These are phyloP conservation scores for Neurospora sp. DNA, from an alignment of 495 filamentous ascomycete species.

Conservation along the genomic window DNA sequence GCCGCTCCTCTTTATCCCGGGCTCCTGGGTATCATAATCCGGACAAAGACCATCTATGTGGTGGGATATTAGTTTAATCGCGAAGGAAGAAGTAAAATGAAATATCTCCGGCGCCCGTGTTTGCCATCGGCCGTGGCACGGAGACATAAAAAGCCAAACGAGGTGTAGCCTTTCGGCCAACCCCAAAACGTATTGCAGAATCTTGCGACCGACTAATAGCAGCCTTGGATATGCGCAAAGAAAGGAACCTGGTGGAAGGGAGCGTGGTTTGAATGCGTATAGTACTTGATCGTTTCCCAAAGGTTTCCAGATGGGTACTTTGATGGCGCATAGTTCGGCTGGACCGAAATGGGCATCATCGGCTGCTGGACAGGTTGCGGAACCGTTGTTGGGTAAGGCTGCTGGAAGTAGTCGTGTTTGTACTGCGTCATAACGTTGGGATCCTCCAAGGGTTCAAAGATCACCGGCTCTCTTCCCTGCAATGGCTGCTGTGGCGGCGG, in stretches of 20 bases:
- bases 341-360: conserved; percentile 15
- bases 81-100: background rate
- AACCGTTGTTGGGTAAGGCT: conserved; percentile 21
- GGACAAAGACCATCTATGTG: background rate
- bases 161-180: background rate
- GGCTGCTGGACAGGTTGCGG: conserved; percentile 10
- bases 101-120: background rate
- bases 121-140: background rate
- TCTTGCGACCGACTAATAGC: conserved; percentile 27
- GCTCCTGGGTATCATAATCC: background rate
- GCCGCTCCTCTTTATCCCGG: background rate
- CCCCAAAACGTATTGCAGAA: background rate
- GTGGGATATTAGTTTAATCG: background rate
- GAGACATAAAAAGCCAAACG: background rate
- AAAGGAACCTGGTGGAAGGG: conserved; percentile 41
- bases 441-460: conserved; percentile 33
- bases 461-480: conserved; percentile 14
- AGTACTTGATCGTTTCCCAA: conserved; percentile 35
- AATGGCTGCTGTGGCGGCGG: conserved; percentile 25
- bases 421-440: conserved; percentile 23
- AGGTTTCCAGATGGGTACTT: conserved; percentile 32
- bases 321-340: conserved; percentile 17
- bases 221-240: conserved; percentile 37
- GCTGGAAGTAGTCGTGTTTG: conserved; percentile 30
- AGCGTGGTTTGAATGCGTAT: conserved; percentile 22